phyloP scores from a whole-genome alignment of 2,329 filamentous ascomycete species.

The Blastomyces silverae region DNA sequence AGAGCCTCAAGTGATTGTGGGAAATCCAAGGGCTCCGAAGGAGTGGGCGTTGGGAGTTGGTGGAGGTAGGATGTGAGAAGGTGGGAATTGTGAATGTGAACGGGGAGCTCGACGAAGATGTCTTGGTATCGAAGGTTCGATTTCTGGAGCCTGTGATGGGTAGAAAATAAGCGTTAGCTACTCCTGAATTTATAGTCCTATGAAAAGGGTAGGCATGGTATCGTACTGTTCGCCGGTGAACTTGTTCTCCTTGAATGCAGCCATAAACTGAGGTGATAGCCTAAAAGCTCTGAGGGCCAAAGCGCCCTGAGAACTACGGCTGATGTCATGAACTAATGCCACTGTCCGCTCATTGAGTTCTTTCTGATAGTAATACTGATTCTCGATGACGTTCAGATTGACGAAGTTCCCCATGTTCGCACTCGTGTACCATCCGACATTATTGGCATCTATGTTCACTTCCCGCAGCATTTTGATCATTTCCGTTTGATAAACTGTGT shows the following conservation, averaged over 20 bases:
- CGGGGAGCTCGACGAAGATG: conserved; percentile 82
- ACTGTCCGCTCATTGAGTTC: conserved; percentile 79
- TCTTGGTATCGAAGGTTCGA: conserved; percentile 89
- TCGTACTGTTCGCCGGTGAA: conserved; percentile 91
- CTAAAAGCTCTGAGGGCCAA: conserved; percentile 87
- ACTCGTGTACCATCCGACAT: conserved; percentile 97
- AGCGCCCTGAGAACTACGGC: conserved; percentile 85
- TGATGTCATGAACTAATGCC: conserved; percentile 89
- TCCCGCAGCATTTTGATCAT: conserved; percentile 97
- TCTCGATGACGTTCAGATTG: conserved; percentile 92
- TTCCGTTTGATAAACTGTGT: conserved; percentile 80
- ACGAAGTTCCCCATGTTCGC: conserved; percentile 98
- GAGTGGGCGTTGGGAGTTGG: conserved; percentile 67
- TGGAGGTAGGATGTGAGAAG: conserved; percentile 92
- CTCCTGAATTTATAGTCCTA: neutral
- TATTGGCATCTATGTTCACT: conserved; percentile 97
- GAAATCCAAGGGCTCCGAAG: conserved; percentile 62
- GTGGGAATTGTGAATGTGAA: conserved; percentile 92
- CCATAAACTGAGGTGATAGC: conserved; percentile 79
- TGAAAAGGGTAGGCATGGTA: conserved; percentile 1
- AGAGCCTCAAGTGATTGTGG: conserved; percentile 75
- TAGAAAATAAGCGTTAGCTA: conserved; percentile 15
- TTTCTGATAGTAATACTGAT: conserved; percentile 95
- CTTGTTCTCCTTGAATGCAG: conserved; percentile 91
- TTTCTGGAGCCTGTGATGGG: conserved; percentile 69